Evolutionary conservation across 352 stramenopile species (phyloP).

Genomic region (Pythium folliculosum): DNA sequence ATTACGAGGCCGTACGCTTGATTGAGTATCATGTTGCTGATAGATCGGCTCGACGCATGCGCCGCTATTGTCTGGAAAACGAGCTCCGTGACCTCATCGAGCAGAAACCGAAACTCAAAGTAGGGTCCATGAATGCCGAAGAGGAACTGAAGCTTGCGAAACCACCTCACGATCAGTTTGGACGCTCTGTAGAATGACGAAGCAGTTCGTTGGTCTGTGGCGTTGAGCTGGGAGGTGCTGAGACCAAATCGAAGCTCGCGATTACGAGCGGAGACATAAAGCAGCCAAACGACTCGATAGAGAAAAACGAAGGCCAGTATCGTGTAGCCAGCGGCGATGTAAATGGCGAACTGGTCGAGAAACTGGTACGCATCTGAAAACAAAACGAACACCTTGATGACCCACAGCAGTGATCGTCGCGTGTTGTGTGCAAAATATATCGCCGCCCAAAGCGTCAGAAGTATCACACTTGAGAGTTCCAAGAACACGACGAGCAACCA

Average conservation of each 20-base stretch:
- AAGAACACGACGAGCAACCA: conserved; percentile 19
- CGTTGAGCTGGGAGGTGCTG: background rate
- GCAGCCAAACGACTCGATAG: background rate
- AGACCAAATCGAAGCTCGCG: conserved; percentile 14
- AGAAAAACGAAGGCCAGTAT: background rate
- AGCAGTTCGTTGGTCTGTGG: background rate
- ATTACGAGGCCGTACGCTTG: conserved; percentile 20
- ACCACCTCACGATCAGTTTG: background rate
- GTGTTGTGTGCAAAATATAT: conserved; percentile 12
- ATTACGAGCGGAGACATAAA: conserved; percentile 3
- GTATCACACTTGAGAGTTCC: conserved; percentile 6
- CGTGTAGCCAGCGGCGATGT: conserved; percentile 3
- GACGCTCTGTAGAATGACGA: background rate
- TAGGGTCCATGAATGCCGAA: conserved; percentile 10
- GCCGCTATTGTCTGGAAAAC: conserved; percentile 14
- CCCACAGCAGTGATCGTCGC: conserved; percentile 13
- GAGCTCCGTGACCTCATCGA: conserved; percentile 7
- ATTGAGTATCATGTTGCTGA: conserved; percentile 22
- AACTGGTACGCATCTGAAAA: conserved; percentile 16
- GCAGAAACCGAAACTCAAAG: conserved; percentile 11
- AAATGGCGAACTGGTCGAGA: background rate
- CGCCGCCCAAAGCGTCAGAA: background rate
- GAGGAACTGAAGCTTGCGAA: background rate
- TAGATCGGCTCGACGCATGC: conserved; percentile 2
- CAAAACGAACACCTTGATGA: conserved; percentile 18